Conservation (phyloP, 2,329 filamentous ascomycete species). For the Anisogramma anomala region DNA sequence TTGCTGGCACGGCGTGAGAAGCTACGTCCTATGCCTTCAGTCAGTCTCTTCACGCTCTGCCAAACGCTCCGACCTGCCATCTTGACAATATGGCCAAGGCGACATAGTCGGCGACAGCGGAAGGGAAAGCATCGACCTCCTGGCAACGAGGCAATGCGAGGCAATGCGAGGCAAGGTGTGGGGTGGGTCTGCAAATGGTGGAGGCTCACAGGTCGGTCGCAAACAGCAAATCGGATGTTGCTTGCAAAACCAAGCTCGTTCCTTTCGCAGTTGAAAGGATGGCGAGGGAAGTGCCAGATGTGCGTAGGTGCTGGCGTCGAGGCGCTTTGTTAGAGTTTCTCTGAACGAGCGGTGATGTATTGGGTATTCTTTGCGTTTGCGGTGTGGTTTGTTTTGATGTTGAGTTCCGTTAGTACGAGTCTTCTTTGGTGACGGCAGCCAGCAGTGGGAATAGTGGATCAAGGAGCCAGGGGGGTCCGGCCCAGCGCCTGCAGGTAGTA, state of each 20-base stretch:
- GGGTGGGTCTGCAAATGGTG: conserved; percentile 7
- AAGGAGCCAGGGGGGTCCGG: not conserved
- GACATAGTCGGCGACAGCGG: not conserved
- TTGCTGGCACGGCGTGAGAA: not conserved
- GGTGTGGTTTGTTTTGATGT: conserved; percentile 6
- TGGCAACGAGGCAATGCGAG: not conserved
- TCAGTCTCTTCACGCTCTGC: conserved; percentile 8
- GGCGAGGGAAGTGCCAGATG: not conserved
- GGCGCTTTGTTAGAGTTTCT: conserved; percentile 7
- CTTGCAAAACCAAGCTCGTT: not conserved
- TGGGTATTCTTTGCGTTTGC: not conserved
- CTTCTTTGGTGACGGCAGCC: conserved; percentile 6
- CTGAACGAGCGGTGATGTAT: conserved; percentile 1
- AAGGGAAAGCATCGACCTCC: not conserved
- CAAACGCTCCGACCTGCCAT: conserved; percentile 10
- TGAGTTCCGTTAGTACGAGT: conserved; percentile 6
- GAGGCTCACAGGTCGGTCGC: conserved; percentile 10
- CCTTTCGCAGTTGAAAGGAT: conserved; percentile 1
- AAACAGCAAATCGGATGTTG: not conserved
- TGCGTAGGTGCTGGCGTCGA: not conserved
- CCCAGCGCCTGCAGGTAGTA: no score
- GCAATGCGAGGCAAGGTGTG: not conserved
- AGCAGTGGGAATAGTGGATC: not conserved
- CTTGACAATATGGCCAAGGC: not conserved
- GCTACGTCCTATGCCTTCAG: conserved; percentile 10